Conservation (phyloP, 202 grass and related monocot genomes). For the Carex sylvatica region DNA sequence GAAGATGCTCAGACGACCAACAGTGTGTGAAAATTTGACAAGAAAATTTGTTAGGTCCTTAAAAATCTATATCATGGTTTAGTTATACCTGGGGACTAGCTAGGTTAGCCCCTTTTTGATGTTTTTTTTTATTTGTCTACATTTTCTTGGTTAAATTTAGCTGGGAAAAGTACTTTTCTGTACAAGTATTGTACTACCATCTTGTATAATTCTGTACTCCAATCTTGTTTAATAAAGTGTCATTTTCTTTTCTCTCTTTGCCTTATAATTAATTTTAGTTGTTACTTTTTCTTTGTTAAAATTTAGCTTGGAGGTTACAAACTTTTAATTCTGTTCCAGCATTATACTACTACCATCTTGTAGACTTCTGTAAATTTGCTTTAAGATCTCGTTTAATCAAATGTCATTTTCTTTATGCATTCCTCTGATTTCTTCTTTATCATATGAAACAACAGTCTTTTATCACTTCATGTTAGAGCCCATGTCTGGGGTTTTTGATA, state of each 20-base stretch:
- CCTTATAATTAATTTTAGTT: too few relatives aligned
- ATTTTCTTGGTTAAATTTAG: background rate
- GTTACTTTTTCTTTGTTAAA: too few relatives aligned
- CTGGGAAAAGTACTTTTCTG: background rate
- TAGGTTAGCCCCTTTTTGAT: background rate
- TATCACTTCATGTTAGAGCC: background rate
- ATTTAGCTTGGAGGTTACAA: too few relatives aligned
- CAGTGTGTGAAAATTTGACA: slow-evolving; percentile 16
- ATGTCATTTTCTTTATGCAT: background rate
- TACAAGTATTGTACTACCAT: background rate
- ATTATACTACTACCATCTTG: background rate
- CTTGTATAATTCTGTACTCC: background rate
- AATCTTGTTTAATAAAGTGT: background rate
- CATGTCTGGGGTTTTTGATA: background rate
- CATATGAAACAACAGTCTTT: background rate
- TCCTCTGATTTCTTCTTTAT: background rate
- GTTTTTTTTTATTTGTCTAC: background rate
- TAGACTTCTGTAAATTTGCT: background rate
- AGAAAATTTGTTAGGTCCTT: slow-evolving; percentile 15
- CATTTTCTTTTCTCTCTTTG: too few relatives aligned
- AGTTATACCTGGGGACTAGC: background rate
- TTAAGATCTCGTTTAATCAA: too few relatives aligned
- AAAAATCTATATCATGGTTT: background rate
- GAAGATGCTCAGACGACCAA: background rate
- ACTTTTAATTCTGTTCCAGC: too few relatives aligned